These are phyloP conservation scores for Aegilops tauschii DNA, from an alignment of 176 grass and related monocot genomes.

Conservation along the genomic window DNA sequence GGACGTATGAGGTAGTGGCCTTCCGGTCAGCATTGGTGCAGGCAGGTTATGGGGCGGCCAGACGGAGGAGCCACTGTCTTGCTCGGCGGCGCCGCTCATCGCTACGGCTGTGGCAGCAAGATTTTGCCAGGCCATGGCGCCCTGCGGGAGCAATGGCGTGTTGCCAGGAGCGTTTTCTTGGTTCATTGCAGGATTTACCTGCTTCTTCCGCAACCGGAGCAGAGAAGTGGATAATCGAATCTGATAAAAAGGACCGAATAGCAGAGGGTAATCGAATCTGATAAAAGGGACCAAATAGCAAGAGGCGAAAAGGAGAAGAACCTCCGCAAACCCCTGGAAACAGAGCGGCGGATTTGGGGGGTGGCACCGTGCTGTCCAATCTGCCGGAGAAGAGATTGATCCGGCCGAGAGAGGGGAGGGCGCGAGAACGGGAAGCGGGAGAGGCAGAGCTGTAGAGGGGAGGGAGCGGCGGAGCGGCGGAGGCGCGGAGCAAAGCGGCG, in stretches of 20 bases:
- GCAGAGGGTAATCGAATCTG: background rate
- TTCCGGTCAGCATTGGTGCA: conserved; percentile 16
- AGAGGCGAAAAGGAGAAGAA: background rate
- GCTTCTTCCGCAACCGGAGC: conserved; percentile 21
- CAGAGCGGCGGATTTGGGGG: background rate
- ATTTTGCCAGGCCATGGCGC: conserved; percentile 7
- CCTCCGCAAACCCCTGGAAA: conserved; percentile 7
- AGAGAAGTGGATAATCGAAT: background rate
- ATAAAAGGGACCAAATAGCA: background rate
- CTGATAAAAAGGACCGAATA: too few relatives aligned
- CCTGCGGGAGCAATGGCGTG: background rate
- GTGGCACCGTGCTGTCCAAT: background rate
- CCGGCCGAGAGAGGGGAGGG: background rate
- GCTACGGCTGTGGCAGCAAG: background rate
- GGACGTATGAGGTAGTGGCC: background rate
- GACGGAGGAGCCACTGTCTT: background rate
- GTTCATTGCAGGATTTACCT: conserved; percentile 13
- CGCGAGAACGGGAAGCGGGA: background rate
- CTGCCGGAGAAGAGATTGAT: background rate
- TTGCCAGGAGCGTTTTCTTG: background rate
- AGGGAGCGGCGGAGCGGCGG: background rate
- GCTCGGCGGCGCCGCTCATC: conserved; percentile 15
- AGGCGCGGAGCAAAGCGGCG: background rate
- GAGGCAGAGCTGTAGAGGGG: background rate
- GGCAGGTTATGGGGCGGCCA: conserved; percentile 25